Conservation (phyloP, 2,329 filamentous ascomycete species). For the Colletotrichum somersetense region DNA sequence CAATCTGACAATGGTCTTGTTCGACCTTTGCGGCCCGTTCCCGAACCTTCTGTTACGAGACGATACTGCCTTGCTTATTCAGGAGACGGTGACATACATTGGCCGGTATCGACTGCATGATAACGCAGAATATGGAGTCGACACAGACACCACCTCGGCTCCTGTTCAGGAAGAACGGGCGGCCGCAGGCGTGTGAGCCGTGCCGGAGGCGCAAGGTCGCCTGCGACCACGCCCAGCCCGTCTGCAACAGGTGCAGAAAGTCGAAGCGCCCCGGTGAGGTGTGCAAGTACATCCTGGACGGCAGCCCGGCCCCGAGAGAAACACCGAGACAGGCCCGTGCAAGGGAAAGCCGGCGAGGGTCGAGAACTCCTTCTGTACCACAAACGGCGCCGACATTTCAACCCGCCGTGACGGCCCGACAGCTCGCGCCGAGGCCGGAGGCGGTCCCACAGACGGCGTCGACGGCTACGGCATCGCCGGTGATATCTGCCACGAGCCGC, state of each 20-base stretch:
- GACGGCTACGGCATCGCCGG: constrained; percentile 7
- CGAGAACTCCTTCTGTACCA: constrained; percentile 18
- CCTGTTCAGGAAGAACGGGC: constrained; percentile 36
- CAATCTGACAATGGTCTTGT: constrained; percentile 4
- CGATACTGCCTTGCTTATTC: background rate
- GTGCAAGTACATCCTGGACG: constrained; percentile 54
- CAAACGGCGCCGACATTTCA: constrained; percentile 7
- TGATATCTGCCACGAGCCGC: constrained; percentile 38
- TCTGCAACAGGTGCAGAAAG: constrained; percentile 55
- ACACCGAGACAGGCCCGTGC: constrained; percentile 1
- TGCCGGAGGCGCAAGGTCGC: constrained; percentile 58
- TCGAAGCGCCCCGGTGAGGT: constrained; percentile 47
- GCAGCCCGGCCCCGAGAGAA: constrained; percentile 17
- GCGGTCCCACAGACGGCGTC: constrained; percentile 9
- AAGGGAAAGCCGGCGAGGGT: constrained; percentile 22
- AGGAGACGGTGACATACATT: background rate
- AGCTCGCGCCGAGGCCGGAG: background rate
- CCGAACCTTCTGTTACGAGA: constrained; percentile 4
- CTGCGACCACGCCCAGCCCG: constrained; percentile 57
- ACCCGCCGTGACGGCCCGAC: background rate
- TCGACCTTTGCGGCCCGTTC: background rate
- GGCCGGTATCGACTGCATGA: background rate
- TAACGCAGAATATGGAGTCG: constrained; percentile 17
- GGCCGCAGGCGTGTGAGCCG: constrained; percentile 49
- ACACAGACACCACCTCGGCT: constrained; percentile 27